These are phyloP conservation scores for Eucalyptus paniculata DNA, from an alignment of 345 rosid genomes.

Conservation along the genomic window DNA sequence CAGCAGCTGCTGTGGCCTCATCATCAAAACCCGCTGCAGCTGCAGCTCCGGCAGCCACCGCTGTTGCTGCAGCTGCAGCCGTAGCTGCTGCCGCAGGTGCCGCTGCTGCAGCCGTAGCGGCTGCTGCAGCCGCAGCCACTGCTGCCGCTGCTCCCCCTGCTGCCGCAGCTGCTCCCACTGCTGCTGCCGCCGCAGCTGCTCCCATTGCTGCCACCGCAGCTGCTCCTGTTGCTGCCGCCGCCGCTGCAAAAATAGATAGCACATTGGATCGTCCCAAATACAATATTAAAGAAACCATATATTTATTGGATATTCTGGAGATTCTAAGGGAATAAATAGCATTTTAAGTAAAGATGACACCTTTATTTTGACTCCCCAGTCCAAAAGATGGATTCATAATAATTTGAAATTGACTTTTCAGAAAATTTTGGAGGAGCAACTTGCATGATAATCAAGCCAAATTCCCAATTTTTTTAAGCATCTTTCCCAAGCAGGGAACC, in stretches of 20 bases:
- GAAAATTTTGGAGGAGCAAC: neutral
- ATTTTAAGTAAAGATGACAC: neutral
- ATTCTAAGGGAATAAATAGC: neutral
- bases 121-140: too few relatives aligned
- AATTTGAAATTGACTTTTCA: neutral
- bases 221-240: accelerated
- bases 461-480: too few relatives aligned
- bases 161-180: too few relatives aligned
- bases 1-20: too few relatives aligned
- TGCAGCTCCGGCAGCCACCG: accelerated
- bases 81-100: neutral
- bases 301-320: neutral
- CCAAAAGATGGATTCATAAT: neutral
- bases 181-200: accelerated
- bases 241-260: neutral
- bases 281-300: too few relatives aligned
- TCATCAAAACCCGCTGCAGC: too few relatives aligned
- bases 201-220: accelerated
- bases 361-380: neutral
- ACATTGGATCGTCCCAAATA: neutral
- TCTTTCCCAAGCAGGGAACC: too few relatives aligned
- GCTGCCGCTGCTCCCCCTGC: too few relatives aligned
- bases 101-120: too few relatives aligned
- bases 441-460: too few relatives aligned
- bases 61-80: accelerated